Base-by-base conservation (phyloP, 306 rosid species). In the Datisca glomerata region DNA sequence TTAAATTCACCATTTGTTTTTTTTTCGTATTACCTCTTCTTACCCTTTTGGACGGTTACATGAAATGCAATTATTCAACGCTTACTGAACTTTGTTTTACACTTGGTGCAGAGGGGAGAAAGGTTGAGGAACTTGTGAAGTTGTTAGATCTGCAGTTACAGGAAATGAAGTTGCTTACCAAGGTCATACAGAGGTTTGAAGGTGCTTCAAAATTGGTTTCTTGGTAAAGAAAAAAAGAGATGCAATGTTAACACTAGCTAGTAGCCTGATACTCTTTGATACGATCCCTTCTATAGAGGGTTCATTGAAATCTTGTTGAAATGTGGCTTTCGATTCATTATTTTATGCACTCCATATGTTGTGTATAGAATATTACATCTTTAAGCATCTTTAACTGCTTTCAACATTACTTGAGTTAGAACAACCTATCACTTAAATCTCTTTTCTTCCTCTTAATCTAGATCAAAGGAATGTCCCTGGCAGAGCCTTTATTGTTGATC, bases 151-250 rank as follows among this genome's bases (percentile, higher is more conserved):
- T 65, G 45, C 97, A 79, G 69, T 68, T 83, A 41, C 82, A 61
- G 53, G 89, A 87, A 74, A 74, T 82, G 85, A 83, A 76, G 79
- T 62, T 65, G 32, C 74, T 87, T 87, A 67, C 76, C 41, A 69
- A 57, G 64, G 73, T 76, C 43, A 48, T 87, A 38, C 57, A 49
- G 56, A 65, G 72, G 69, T 34, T 83, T 67, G 93, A 82, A 82
- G 96, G 96, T 87, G 67, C 32, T 54, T 31, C 36, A 8, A 11
- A 25, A 31, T 12, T 8, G 9, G 13, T 31, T 13, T 38, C 9
- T 2, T 13, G 43, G 7, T 18, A 38, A 13, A n/a, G 18, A 15
- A 18, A 17, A 15, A 13, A 8, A 5, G 7, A 13, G 21, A 38
- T 31, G 36, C n/a, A 31, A 8, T 8, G n/a, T 31, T 14, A 31